Evolutionary conservation across 176 grass and related monocot genomes (phyloP).

Genomic region (Musa itinerans): DNA sequence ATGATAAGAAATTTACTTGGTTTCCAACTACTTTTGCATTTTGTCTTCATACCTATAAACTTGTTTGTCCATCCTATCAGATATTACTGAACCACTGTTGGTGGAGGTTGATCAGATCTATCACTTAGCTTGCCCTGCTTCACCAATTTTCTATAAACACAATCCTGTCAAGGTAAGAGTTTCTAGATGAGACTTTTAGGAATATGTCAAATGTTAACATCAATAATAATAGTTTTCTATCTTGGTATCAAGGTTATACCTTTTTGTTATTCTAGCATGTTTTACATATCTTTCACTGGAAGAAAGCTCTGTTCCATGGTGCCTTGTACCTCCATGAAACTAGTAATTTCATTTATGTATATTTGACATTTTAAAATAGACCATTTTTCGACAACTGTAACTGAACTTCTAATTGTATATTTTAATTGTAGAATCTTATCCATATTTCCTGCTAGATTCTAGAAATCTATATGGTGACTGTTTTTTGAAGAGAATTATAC

Average conservation of each 20-base stretch:
- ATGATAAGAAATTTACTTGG: not conserved
- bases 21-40: not conserved
- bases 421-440: not conserved
- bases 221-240: not conserved
- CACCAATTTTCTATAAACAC: conserved; percentile 24
- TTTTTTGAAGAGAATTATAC: not conserved
- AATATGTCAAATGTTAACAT: not conserved
- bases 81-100: conserved; percentile 71
- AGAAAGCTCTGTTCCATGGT: too few relatives aligned
- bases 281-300: too few relatives aligned
- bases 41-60: not conserved
- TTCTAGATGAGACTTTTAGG: not conserved
- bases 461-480: not conserved
- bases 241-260: too few relatives aligned
- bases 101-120: conserved; percentile 97
- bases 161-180: conserved; percentile 20
- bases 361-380: not conserved
- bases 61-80: not conserved
- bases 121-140: conserved; percentile 43
- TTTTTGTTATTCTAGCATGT: too few relatives aligned
- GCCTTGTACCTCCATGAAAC: too few relatives aligned
- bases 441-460: not conserved
- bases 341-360: not conserved
- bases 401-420: not conserved
- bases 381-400: not conserved